Percentiles rank a stretch among this genome's conserved stretches.
Evolutionary conservation across 1,284 basidiomycete species (phyloP).

Genomic region (Fomitiporia mediterranea): DNA sequence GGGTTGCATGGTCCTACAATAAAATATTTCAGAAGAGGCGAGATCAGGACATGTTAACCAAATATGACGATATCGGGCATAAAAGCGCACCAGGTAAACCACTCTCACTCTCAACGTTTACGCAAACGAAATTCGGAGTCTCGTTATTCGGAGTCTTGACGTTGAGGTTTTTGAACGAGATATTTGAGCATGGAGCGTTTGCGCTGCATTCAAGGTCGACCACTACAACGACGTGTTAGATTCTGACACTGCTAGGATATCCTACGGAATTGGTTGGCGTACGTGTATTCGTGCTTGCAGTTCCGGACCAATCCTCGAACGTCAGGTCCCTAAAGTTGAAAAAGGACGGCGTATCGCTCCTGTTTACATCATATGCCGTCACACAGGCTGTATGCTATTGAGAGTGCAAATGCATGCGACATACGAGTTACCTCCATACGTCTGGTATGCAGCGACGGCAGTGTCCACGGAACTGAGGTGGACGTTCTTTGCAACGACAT

Average conservation of each 20-base stretch:
- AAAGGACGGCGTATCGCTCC: slow-evolving; percentile 45
- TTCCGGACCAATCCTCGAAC: slow-evolving; percentile 47
- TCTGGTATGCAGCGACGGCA: slow-evolving; percentile 49
- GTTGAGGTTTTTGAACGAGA: slow-evolving; percentile 41
- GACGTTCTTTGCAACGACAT: slow-evolving; percentile 46
- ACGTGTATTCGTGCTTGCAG: slow-evolving; percentile 40
- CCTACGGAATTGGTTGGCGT: slow-evolving; percentile 22
- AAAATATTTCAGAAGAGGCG: not conserved
- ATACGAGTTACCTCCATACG: slow-evolving; percentile 45
- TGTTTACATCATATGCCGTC: slow-evolving; percentile 26
- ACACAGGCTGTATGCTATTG: not conserved
- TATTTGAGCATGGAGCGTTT: slow-evolving; percentile 43
- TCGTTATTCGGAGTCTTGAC: slow-evolving; percentile 37
- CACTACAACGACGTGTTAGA: slow-evolving; percentile 31
- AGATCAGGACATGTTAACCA: not conserved
- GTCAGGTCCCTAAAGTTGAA: slow-evolving; percentile 45
- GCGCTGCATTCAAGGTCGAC: slow-evolving; percentile 52
- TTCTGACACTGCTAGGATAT: slow-evolving; percentile 5
- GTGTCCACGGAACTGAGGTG: slow-evolving; percentile 41
- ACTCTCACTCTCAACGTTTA: slow-evolving; percentile 41
- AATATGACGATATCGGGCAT: not conserved
- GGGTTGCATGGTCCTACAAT: slow-evolving; percentile 15
- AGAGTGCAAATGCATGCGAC: not conserved
- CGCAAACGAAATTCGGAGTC: slow-evolving; percentile 38
- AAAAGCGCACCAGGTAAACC: slow-evolving; percentile 43